Evolutionary conservation across 306 rosid species (phyloP).

Genomic region (Crotalaria pallida): DNA sequence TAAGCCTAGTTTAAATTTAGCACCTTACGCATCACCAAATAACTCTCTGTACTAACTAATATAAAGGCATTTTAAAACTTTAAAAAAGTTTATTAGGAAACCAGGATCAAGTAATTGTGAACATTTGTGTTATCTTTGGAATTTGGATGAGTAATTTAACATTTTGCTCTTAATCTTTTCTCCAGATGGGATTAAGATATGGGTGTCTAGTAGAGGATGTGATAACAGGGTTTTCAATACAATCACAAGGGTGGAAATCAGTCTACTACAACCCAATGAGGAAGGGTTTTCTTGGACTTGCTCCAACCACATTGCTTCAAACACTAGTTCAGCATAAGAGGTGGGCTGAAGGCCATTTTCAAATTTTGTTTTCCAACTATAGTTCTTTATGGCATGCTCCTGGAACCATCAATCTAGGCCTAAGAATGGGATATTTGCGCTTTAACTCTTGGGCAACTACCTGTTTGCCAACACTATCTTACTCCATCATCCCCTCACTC

Average conservation of each 20-base stretch:
- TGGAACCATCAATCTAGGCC: slow-evolving; percentile 57
- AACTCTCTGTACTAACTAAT: no score
- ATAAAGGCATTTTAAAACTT: no score
- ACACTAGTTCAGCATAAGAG: slow-evolving; percentile 72
- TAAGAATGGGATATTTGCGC: slow-evolving; percentile 48
- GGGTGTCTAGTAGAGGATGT: slow-evolving; percentile 85
- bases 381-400: slow-evolving; percentile 54
- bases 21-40: no score
- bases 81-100: no score
- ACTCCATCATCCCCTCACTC: slow-evolving; percentile 63
- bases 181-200: slow-evolving; percentile 67
- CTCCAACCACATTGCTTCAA: slow-evolving; percentile 48
- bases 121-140: neutral
- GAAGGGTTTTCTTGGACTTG: slow-evolving; percentile 62
- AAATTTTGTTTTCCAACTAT: slow-evolving; percentile 49
- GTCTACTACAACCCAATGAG: slow-evolving; percentile 58
- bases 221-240: slow-evolving; percentile 65
- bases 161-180: neutral
- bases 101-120: no score
- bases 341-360: slow-evolving; percentile 82
- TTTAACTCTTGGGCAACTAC: slow-evolving; percentile 60
- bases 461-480: slow-evolving; percentile 45
- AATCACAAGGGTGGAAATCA: slow-evolving; percentile 70
- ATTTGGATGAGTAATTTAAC: neutral
- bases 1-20: no score